These are phyloP conservation scores for Aphanomyces stellatus DNA, from an alignment of 352 stramenopile genomes.

Conservation along the genomic window DNA sequence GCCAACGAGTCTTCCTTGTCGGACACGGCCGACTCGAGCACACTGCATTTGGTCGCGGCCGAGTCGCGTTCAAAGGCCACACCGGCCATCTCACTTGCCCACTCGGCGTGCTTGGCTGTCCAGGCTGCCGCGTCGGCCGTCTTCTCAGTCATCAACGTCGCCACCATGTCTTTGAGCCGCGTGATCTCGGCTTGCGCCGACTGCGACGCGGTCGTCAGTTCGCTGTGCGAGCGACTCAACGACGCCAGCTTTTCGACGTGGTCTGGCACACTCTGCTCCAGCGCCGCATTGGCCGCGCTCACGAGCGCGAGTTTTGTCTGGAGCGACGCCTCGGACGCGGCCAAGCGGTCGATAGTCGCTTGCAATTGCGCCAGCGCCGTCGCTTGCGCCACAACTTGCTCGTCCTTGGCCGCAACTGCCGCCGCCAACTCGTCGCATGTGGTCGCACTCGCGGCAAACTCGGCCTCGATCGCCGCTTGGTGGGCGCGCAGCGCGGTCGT, in stretches of 20 bases:
- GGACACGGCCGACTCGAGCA: neutral
- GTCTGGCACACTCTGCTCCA: neutral
- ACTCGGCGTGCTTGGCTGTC: neutral
- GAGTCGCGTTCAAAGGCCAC: conserved; percentile 3
- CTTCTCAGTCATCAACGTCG: neutral
- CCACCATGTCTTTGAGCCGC: neutral
- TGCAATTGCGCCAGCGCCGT: no score
- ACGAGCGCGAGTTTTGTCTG: neutral
- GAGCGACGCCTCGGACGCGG: neutral
- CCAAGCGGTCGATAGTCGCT: no score
- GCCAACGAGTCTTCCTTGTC: neutral
- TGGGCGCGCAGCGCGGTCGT: no score
- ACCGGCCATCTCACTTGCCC: neutral
- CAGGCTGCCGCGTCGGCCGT: neutral
- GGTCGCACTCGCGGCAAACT: no score
- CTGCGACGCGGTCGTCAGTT: neutral
- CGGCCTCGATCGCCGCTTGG: no score
- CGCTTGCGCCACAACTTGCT: no score
- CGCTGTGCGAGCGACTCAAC: neutral
- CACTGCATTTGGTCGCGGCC: neutral
- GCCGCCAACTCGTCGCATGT: no score
- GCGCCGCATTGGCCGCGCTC: neutral
- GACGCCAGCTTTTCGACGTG: neutral
- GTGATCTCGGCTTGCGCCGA: neutral
- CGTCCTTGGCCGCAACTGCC: no score